A percentile compares a stretch with the other conserved stretches of the same genome.
Evolutionary conservation across 2,329 filamentous ascomycete genomes (phyloP).

Genomic region (Juglanconis juglandina): DNA sequence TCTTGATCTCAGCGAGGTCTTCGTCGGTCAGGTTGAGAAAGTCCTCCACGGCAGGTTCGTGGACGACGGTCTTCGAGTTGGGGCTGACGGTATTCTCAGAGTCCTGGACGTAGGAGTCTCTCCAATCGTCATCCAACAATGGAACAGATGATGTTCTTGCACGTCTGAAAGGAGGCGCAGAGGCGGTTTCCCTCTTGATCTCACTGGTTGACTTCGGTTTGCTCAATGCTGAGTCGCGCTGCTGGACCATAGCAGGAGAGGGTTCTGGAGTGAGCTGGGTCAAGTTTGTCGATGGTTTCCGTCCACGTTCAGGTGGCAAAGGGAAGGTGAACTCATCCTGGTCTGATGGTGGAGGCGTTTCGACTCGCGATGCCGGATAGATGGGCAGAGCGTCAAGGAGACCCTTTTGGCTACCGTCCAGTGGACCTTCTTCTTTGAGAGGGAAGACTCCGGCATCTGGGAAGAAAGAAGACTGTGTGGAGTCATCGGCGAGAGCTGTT

Average conservation of each 20-base stretch:
- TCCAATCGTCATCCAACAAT: constrained; percentile 18
- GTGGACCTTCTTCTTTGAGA: constrained; percentile 3
- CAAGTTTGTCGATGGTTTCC: constrained; percentile 2
- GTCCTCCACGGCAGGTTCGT: constrained; percentile 51
- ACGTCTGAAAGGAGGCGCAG: constrained; percentile 8
- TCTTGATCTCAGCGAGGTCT: constrained; percentile 49
- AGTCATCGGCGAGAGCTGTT: constrained; percentile 5
- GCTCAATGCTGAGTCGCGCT: constrained; percentile 13
- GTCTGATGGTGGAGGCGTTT: constrained; percentile 20
- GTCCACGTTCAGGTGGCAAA: constrained; percentile 11
- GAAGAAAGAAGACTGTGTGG: background rate
- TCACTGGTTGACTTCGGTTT: constrained; percentile 14
- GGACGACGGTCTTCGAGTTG: constrained; percentile 36
- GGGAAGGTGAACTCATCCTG: constrained; percentile 18
- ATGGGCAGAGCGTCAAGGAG: constrained; percentile 20
- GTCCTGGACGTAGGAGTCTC: constrained; percentile 15
- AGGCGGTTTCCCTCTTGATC: background rate
- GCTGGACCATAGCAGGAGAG: constrained; percentile 18
- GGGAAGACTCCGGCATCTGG: background rate
- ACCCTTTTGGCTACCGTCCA: background rate
- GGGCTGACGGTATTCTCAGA: constrained; percentile 23
- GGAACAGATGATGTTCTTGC: constrained; percentile 1
- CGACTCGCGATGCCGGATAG: constrained; percentile 14
- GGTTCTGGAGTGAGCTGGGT: constrained; percentile 15
- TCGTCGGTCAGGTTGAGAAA: constrained; percentile 55